Conservation (phyloP, 148 eudicot species). For the Persicaria tinctoria region DNA sequence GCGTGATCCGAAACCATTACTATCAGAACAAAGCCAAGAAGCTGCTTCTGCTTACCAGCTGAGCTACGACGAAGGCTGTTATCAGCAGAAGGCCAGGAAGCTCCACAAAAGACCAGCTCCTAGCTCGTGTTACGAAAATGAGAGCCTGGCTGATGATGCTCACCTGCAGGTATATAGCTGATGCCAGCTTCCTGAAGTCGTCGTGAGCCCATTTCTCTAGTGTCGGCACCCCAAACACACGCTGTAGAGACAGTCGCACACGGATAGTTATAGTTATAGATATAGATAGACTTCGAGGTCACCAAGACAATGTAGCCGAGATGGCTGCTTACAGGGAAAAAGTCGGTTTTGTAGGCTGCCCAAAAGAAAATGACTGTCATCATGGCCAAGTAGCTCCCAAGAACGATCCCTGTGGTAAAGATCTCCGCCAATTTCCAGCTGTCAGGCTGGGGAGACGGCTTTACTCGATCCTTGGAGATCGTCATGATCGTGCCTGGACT, state of each 20-base stretch:
- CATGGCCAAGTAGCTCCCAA: conserved; percentile 44
- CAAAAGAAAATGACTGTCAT: conserved; percentile 45
- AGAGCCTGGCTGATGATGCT: conserved; percentile 40
- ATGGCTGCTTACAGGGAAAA: conserved; percentile 37
- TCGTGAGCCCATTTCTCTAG: conserved; percentile 25
- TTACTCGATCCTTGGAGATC: conserved; percentile 51
- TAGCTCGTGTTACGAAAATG: conserved; percentile 31
- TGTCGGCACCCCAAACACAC: conserved; percentile 27
- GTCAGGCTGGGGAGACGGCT: conserved; percentile 47
- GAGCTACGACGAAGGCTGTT: conserved; percentile 32
- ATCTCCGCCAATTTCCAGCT: conserved; percentile 46
- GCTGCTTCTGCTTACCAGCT: conserved; percentile 24
- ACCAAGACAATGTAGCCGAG: neutral
- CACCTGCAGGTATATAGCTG: conserved; percentile 42
- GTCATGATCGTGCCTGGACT: conserved; percentile 51
- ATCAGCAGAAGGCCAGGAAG: conserved; percentile 33
- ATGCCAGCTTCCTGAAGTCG: conserved; percentile 35
- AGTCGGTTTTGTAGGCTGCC: conserved; percentile 41
- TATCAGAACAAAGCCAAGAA: neutral
- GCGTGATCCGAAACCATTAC: neutral
- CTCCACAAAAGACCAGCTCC: conserved; percentile 35
- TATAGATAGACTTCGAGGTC: too few relatives aligned
- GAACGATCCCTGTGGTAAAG: conserved; percentile 38
- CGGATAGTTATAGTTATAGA: neutral
- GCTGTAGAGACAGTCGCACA: conserved; percentile 16